Evolutionary conservation across 2,329 filamentous ascomycete species (phyloP), one percentile per base, ranked within the genome.

Genomic region (Cladosporium phlei): DNA sequence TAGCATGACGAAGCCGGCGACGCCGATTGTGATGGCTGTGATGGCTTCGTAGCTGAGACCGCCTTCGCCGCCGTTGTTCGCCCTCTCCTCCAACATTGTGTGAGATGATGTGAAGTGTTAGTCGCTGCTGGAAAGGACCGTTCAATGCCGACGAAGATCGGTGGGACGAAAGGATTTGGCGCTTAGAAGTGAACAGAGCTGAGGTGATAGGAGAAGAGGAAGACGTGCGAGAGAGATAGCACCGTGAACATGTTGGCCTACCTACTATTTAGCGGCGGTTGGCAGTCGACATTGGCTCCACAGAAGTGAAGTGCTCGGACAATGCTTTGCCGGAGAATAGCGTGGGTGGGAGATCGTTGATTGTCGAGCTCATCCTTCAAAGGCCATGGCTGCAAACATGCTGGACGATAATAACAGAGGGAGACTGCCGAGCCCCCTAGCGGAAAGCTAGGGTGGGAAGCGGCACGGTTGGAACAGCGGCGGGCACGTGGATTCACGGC

Each of bases 31-130:
- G 12, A 45, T 45, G 12, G 42, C 42, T 29, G 42, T 45, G 33
- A 45, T 45, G 5, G 42, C 42, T 30, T 45, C 42, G 30, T 45
- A 45, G 42, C 42, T 45, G 22, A 45, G 42, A 22, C 42, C 42
- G 16, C 42, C 42, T 10, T 45, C 24, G n/a, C 22, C 30, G n/a
- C 30, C 30, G 12, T 34, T 35, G 7, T 12, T 45, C 16, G 38
- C 25, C 17, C 42, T 37, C 16, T 45, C 37, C 22, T 28, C 32
- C 22, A 43, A 9, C 11, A n/a, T n/a, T n/a, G n/a, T n/a, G n/a
- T n/a, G n/a, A n/a, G n/a, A n/a, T n/a, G n/a, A n/a, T n/a, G n/a
- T n/a, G n/a, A n/a, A n/a, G n/a, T n/a, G n/a, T n/a, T n/a, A n/a
- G n/a, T n/a, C n/a, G n/a, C n/a, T n/a, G n/a, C n/a, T 16, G 30